Evolutionary conservation across 208 protist species (phyloP), one percentile per base, ranked within the genome.

Genomic region (Endotrypanum monterogeii): DNA sequence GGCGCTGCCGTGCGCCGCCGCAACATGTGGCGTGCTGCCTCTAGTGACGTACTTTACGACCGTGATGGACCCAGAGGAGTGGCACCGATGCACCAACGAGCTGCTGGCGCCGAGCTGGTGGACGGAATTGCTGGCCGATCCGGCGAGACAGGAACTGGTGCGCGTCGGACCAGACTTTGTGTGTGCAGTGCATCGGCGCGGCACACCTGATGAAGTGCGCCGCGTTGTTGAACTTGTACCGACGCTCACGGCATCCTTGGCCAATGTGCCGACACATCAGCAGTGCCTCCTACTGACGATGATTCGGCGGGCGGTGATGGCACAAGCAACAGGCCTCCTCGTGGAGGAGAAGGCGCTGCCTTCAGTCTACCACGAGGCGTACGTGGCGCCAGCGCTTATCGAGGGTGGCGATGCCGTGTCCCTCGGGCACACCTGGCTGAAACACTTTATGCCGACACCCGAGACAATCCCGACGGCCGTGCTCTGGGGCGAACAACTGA

Each of bases 351-450:
- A 72, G 37, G 60, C 71, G 55, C 88, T 94, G 71, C 63, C 71
- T 9, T 96, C 88, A 66, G 83, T 83, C 20, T 96, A 93, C 76
- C 70, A 76, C 63, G 83, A 81, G 63, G 68, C 61, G 12, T 91
- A 90, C 73, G 63, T 79, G 25, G 91, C 91, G 2, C 89, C 91
- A 25, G 89, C 84, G 37, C 84, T 93, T 74, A 78, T 88, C 39
- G 91, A 94, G 73, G 89, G 89, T 32, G 91, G 91, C 18, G 91
- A 96, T 51, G 86, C 91, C 32, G 69, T 90, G 72, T 35, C 78
- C 54, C 78, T 83, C 51, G 91, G 91, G 12, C 90, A 89, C 76
- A 80, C 76, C 58, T 96, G 89, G 88, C 74, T 96, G 69, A 87
- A 83, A 58, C 32, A 68, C 37, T 74, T 73, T 37, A 90, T 76